A percentile compares a stretch with the other conserved stretches of the same genome.
phyloP scores from a whole-genome alignment of 2,329 filamentous ascomycete species.

The Westerdykella sp. region DNA sequence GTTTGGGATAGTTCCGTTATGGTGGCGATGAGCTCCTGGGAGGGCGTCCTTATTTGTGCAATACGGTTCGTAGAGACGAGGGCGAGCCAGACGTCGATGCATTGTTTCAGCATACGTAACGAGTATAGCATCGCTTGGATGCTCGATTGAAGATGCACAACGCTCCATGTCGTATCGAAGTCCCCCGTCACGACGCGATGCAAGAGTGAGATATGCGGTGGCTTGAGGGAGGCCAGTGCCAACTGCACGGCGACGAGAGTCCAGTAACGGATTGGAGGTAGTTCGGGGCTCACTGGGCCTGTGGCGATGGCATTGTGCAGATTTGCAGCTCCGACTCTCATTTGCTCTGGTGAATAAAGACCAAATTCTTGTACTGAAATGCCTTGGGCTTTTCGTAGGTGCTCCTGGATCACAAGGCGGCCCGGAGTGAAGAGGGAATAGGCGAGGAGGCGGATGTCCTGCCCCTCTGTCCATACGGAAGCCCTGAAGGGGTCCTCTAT shows the following conservation, averaged over 20 bases:
- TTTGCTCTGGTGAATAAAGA: constrained; percentile 6
- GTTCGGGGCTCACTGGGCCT: not conserved
- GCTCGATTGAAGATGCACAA: constrained; percentile 37
- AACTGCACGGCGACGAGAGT: constrained; percentile 20
- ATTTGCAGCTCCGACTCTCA: constrained; percentile 1
- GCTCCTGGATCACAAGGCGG: constrained; percentile 27
- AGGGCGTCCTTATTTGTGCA: not conserved
- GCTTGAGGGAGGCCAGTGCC: constrained; percentile 16
- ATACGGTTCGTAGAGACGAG: constrained; percentile 1
- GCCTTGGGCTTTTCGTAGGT: constrained; percentile 33
- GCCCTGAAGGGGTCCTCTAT: constrained; percentile 43
- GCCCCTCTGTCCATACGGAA: constrained; percentile 40
- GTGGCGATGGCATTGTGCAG: constrained; percentile 6
- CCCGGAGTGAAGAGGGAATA: constrained; percentile 33
- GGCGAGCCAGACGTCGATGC: constrained; percentile 21
- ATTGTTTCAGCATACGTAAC: constrained; percentile 38
- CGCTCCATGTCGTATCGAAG: constrained; percentile 33
- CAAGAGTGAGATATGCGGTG: constrained; percentile 13
- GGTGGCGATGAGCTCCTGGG: not conserved
- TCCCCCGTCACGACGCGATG: constrained; percentile 22
- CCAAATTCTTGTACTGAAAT: constrained; percentile 16
- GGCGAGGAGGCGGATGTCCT: constrained; percentile 31
- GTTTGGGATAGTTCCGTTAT: constrained; percentile 8
- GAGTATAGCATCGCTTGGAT: constrained; percentile 41
- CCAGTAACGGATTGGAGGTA: constrained; percentile 15